Conservation (phyloP, 2,329 filamentous ascomycete genomes). For the Phoma herbarum region DNA sequence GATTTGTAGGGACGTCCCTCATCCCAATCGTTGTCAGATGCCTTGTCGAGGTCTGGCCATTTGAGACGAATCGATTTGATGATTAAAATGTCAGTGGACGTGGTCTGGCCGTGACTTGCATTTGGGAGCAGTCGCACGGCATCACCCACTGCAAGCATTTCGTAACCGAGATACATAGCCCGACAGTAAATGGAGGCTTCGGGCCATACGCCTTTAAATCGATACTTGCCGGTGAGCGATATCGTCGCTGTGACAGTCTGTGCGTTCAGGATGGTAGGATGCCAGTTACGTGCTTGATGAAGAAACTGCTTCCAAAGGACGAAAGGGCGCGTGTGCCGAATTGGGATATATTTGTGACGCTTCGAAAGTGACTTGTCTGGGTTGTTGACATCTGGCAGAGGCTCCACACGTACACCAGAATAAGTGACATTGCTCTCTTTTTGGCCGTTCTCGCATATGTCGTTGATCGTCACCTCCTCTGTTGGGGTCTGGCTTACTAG, state of each 20-base stretch:
- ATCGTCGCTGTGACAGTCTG: slow-evolving; percentile 63
- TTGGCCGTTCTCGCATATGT: slow-evolving; percentile 54
- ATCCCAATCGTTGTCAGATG: slow-evolving; percentile 57
- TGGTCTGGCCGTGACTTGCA: slow-evolving; percentile 16
- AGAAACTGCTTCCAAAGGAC: slow-evolving; percentile 62
- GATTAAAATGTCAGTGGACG: slow-evolving; percentile 62
- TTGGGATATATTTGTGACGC: slow-evolving; percentile 63
- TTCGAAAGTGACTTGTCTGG: slow-evolving; percentile 61
- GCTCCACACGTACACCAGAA: slow-evolving; percentile 66
- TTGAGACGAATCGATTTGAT: slow-evolving; percentile 63
- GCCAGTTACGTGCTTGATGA: slow-evolving; percentile 54
- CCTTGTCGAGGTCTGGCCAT: slow-evolving; percentile 58
- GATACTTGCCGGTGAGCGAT: slow-evolving; percentile 61
- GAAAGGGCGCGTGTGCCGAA: slow-evolving; percentile 65
- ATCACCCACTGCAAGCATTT: slow-evolving; percentile 64
- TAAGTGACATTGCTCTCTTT: slow-evolving; percentile 57
- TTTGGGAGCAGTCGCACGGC: slow-evolving; percentile 58
- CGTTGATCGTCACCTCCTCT: slow-evolving; percentile 54
- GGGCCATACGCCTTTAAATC: slow-evolving; percentile 64
- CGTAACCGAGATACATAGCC: slow-evolving; percentile 65
- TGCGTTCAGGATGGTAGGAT: slow-evolving; percentile 64
- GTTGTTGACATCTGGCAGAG: slow-evolving; percentile 61
- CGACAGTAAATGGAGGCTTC: slow-evolving; percentile 61
- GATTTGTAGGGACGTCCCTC: slow-evolving; percentile 58
- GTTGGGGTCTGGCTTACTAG: slow-evolving; percentile 62